These are phyloP conservation scores for Aurifilum marmelostoma DNA, from an alignment of 2,329 filamentous ascomycete species.

Conservation along the genomic window DNA sequence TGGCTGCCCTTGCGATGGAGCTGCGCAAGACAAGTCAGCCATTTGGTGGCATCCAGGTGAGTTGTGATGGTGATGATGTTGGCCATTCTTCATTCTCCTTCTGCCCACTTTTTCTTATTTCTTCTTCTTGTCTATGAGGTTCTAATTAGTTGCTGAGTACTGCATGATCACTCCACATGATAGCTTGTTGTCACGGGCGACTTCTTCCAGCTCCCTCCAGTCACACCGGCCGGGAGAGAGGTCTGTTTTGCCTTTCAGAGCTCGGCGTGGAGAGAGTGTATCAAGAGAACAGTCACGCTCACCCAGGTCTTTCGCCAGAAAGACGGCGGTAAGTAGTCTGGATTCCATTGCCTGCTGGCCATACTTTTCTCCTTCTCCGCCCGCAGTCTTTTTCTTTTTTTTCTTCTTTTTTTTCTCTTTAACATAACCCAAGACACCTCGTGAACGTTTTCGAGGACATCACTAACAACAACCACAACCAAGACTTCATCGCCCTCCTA, in stretches of 20 bases:
- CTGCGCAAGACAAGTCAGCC: constrained; percentile 67
- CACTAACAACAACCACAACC: constrained; percentile 31
- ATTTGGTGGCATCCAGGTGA: constrained; percentile 69
- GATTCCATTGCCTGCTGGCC: too few species aligned
- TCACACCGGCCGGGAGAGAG: constrained; percentile 61
- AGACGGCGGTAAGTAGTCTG: constrained; percentile 44
- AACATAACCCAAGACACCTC: not conserved
- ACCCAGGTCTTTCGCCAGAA: constrained; percentile 78
- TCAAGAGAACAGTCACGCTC: constrained; percentile 73
- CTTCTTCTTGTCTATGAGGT: not conserved
- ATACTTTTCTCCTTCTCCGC: too few species aligned
- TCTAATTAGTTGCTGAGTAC: not conserved
- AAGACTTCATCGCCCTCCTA: constrained; percentile 69
- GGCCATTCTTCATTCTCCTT: too few species aligned
- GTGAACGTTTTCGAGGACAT: not conserved
- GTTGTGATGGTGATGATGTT: not conserved
- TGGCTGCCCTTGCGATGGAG: constrained; percentile 67
- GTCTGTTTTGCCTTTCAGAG: constrained; percentile 75
- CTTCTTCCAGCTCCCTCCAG: constrained; percentile 78
- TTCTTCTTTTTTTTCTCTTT: too few species aligned
- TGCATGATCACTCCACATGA: not conserved
- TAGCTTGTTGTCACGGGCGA: constrained; percentile 75
- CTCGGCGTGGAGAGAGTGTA: constrained; percentile 71
- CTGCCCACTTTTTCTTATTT: too few species aligned
- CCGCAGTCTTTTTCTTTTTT: too few species aligned